phyloP scores from a whole-genome alignment of 1,284 basidiomycete species.

The Athelia sp. region DNA sequence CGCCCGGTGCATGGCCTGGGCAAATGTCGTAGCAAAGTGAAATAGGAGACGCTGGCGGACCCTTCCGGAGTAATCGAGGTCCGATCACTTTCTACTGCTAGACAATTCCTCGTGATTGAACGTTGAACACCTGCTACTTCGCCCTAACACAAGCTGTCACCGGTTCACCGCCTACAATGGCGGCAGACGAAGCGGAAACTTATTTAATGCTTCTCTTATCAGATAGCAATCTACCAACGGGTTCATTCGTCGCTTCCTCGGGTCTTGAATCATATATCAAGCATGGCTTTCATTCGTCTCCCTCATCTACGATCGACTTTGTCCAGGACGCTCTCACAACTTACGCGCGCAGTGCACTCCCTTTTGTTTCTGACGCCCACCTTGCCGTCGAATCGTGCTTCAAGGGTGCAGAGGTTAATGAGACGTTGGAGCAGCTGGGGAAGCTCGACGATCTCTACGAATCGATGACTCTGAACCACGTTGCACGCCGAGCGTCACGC shows the following conservation, averaged over 20 bases:
- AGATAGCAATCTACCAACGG: conserved; percentile 83
- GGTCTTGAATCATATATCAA: conserved; percentile 88
- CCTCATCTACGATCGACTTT: conserved; percentile 48
- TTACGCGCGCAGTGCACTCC: conserved; percentile 62
- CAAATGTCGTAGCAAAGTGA: no score
- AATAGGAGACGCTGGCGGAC: no score
- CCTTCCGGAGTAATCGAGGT: no score
- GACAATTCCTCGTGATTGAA: no score
- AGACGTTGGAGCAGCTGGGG: conserved; percentile 36
- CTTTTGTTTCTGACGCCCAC: conserved; percentile 72
- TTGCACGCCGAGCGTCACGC: conserved; percentile 81
- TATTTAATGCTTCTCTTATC: conserved; percentile 72
- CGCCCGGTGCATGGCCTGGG: no score
- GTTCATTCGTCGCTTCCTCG: conserved; percentile 88
- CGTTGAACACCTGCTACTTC: no score
- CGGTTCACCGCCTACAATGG: not conserved
- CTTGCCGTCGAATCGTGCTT: conserved; percentile 26
- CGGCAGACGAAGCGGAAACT: conserved; percentile 37
- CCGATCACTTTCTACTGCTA: no score
- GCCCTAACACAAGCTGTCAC: no score
- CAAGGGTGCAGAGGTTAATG: conserved; percentile 13
- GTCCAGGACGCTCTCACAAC: conserved; percentile 65
- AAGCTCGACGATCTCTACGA: conserved; percentile 80
- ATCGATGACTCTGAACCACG: conserved; percentile 84
- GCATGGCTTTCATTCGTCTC: conserved; percentile 69